phyloP scores from a whole-genome alignment of 1,284 basidiomycete species.

The Sanghuangporus sanghuang region DNA sequence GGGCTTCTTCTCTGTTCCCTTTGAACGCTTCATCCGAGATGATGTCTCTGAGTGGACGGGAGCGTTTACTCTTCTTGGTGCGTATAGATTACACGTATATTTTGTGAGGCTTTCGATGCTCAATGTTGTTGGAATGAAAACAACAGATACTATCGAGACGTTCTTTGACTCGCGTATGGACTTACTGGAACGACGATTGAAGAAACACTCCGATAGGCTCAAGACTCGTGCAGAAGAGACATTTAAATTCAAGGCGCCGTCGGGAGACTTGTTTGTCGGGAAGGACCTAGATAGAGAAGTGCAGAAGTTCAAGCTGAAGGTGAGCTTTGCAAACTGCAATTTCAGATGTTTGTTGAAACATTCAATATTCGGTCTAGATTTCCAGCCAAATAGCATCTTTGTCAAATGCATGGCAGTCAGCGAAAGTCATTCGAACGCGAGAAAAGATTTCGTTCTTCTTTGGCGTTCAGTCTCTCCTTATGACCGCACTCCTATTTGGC shows the following conservation, averaged over 20 bases:
- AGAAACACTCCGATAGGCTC: constrained; percentile 80
- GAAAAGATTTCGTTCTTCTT: constrained; percentile 91
- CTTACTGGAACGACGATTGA: constrained; percentile 80
- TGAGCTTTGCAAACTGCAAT: constrained; percentile 19
- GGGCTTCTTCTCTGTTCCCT: constrained; percentile 45
- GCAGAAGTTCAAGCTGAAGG: constrained; percentile 71
- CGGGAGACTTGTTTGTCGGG: constrained; percentile 52
- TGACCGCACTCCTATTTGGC: constrained; percentile 80
- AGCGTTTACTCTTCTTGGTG: constrained; percentile 72
- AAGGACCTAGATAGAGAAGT: constrained; percentile 84
- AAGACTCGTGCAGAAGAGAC: constrained; percentile 73
- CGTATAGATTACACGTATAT: constrained; percentile 12
- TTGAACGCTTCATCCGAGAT: constrained; percentile 49
- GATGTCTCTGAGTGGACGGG: constrained; percentile 50
- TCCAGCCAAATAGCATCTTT: constrained; percentile 70
- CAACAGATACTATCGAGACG: constrained; percentile 80
- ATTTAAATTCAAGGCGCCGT: constrained; percentile 47
- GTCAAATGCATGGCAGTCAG: constrained; percentile 78
- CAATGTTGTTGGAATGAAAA: constrained; percentile 2
- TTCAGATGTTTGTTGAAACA: background rate
- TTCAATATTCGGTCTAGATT: constrained; percentile 41
- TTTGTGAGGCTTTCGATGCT: constrained; percentile 17
- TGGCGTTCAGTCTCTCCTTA: constrained; percentile 83
- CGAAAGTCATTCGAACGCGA: constrained; percentile 86
- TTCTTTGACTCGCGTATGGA: constrained; percentile 90